Percentiles rank a stretch among this genome's conserved stretches.
phyloP scores from a whole-genome alignment of 345 rosid genomes.

The Salix suchowensis region DNA sequence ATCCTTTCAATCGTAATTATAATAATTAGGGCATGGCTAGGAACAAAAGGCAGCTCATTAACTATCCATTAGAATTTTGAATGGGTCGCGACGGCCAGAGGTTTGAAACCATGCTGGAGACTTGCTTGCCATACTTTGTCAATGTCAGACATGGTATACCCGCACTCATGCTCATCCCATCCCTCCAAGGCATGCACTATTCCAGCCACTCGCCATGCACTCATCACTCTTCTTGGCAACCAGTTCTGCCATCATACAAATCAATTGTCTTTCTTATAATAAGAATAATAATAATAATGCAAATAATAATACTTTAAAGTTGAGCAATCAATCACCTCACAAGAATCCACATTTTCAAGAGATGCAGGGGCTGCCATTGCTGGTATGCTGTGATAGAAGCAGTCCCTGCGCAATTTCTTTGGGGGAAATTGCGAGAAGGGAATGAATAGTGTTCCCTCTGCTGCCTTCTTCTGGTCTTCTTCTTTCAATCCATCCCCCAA shows the following conservation, averaged over 20 bases:
- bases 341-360: constrained; percentile 63
- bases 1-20: background rate
- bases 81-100: constrained; percentile 10
- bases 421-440: constrained; percentile 69
- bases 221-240: constrained; percentile 76
- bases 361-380: constrained; percentile 49
- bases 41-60: too few relatives aligned
- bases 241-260: constrained; percentile 40
- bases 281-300: background rate
- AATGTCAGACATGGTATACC: constrained; percentile 30
- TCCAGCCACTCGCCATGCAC: constrained; percentile 63
- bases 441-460: constrained; percentile 49
- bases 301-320: background rate
- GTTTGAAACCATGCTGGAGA: constrained; percentile 53
- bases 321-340: constrained; percentile 48
- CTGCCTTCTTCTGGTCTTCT: constrained; percentile 51
- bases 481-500: constrained; percentile 45
- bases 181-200: constrained; percentile 63
- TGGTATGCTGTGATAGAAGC: constrained; percentile 55
- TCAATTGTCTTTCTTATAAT: background rate
- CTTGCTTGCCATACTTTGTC: constrained; percentile 53
- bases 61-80: too few relatives aligned
- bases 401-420: constrained; percentile 36
- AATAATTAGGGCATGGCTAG: too few relatives aligned
- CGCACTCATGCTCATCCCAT: constrained; percentile 61